These are phyloP conservation scores for Entoloma clypeatum DNA, from an alignment of 1,284 basidiomycete species.

Conservation along the genomic window DNA sequence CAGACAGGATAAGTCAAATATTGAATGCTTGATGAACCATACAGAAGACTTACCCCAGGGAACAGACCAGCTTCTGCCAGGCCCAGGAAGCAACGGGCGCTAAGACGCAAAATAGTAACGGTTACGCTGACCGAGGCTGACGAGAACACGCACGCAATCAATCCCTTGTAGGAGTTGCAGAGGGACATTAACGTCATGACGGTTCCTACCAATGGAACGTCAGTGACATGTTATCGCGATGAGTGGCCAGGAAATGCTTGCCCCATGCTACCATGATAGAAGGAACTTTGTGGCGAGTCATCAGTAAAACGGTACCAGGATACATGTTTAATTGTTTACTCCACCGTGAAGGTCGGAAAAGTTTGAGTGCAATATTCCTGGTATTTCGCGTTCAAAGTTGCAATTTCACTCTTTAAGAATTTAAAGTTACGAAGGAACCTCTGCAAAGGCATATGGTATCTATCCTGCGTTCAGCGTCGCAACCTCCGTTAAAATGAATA, in stretches of 20 bases:
- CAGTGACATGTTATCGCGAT: slow-evolving; percentile 2
- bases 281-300: slow-evolving; percentile 33
- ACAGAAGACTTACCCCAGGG: slow-evolving; percentile 34
- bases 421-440: slow-evolving; percentile 46
- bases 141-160: slow-evolving; percentile 29
- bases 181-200: slow-evolving; percentile 42
- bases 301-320: slow-evolving; percentile 3
- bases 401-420: too few species aligned
- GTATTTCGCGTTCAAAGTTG: too few species aligned
- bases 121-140: not conserved
- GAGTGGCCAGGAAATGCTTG: slow-evolving; percentile 3
- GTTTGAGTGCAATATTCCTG: slow-evolving; percentile 44
- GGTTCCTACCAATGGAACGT: slow-evolving; percentile 20
- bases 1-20: slow-evolving; percentile 3
- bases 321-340: slow-evolving; percentile 28
- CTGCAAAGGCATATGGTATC: slow-evolving; percentile 43
- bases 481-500: not conserved
- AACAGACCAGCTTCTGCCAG: slow-evolving; percentile 53
- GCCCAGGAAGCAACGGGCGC: slow-evolving; percentile 48
- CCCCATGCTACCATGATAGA: slow-evolving; percentile 49
- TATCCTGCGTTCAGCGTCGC: slow-evolving; percentile 12
- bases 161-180: slow-evolving; percentile 31
- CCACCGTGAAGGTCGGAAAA: slow-evolving; percentile 45
- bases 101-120: slow-evolving; percentile 15
- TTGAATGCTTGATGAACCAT: not conserved